phyloP scores from a whole-genome alignment of 192 early-diverging fungal species.

The Piromyces finnis region DNA sequence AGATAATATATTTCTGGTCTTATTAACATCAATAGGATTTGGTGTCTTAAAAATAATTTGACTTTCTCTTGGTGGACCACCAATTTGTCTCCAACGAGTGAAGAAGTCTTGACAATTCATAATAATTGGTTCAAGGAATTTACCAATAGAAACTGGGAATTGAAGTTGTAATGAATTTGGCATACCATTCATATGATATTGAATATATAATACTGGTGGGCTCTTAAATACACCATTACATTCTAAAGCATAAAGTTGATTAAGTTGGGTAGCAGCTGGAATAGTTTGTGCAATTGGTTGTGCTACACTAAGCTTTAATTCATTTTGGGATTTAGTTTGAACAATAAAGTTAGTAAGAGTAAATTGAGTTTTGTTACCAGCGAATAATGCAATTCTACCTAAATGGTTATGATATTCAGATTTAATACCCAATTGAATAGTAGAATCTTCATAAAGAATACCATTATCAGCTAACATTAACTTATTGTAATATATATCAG shows the following conservation, averaged over 20 bases:
- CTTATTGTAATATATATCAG: conserved; percentile 7
- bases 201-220: conserved; percentile 46
- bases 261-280: conserved; percentile 43
- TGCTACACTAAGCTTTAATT: conserved; percentile 30
- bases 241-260: conserved; percentile 52
- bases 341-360: conserved; percentile 44
- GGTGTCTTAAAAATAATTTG: conserved; percentile 47
- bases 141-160: conserved; percentile 61
- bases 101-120: conserved; percentile 56
- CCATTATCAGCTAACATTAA: conserved; percentile 62
- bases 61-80: conserved; percentile 62
- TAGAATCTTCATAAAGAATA: conserved; percentile 75
- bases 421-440: conserved; percentile 79
- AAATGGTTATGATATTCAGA: conserved; percentile 80
- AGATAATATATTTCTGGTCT: conserved; percentile 31
- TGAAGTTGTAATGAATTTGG: conserved; percentile 38
- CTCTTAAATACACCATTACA: conserved; percentile 38
- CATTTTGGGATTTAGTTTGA: conserved; percentile 24
- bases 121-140: conserved; percentile 48
- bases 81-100: conserved; percentile 83
- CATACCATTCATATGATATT: conserved; percentile 35
- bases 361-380: conserved; percentile 68
- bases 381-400: conserved; percentile 78
- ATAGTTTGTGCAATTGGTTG: conserved; percentile 39
- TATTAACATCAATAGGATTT: conserved; percentile 22